phyloP scores from a whole-genome alignment of 1,284 basidiomycete genomes.

The Coriolopsis trogii region DNA sequence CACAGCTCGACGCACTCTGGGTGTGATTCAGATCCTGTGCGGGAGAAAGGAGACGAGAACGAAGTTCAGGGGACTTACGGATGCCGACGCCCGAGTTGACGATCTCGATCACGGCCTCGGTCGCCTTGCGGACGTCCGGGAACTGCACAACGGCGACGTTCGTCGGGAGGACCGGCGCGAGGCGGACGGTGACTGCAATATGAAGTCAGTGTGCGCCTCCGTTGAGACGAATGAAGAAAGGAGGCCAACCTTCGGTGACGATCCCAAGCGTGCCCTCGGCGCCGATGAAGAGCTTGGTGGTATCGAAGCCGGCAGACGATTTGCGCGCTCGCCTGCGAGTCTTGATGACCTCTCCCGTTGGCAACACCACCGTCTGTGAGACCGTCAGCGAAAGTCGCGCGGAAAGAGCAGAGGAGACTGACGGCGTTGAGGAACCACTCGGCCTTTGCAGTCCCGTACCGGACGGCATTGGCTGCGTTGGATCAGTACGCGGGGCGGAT shows the following conservation, averaged over 20 bases:
- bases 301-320: conserved; percentile 90
- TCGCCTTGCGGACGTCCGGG: conserved; percentile 64
- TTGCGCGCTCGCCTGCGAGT: conserved; percentile 87
- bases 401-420: conserved; percentile 17
- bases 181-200: conserved; percentile 69
- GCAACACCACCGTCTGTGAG: conserved; percentile 81
- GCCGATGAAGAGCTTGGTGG: conserved; percentile 93
- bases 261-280: conserved; percentile 95
- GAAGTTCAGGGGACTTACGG: conserved; percentile 46
- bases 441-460: conserved; percentile 58
- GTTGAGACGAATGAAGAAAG: conserved; percentile 36
- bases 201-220: conserved; percentile 33
- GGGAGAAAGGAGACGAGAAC: neutral
- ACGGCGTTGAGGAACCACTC: conserved; percentile 75
- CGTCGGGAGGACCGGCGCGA: conserved; percentile 81
- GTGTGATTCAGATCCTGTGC: neutral
- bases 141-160: conserved; percentile 73
- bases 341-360: conserved; percentile 92
- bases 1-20: conserved; percentile 75
- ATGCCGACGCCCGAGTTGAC: conserved; percentile 76
- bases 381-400: neutral
- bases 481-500: neutral
- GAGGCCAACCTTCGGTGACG: conserved; percentile 76
- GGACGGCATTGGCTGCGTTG: conserved; percentile 58
- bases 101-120: conserved; percentile 76